Base-by-base conservation (phyloP, 1,139 yeast species). In the Yamadazyma sp. region DNA sequence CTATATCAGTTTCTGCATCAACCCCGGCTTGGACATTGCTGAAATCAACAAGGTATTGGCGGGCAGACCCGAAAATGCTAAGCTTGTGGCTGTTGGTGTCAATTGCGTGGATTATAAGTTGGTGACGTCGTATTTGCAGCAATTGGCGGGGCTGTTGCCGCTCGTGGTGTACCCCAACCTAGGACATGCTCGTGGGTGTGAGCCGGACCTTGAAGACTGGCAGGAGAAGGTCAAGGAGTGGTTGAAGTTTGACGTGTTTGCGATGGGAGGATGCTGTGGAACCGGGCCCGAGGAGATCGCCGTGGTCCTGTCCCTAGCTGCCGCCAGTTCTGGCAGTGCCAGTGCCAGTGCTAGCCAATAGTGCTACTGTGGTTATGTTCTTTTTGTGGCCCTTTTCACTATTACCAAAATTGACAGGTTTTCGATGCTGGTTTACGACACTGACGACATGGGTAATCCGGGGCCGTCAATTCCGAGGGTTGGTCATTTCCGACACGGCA, bases 211-310 rank as follows among this genome's bases (percentile, higher is more conserved):
- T 16, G 45, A 38, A 8, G 53, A 57, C 42, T 70, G 75, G 74
- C 44, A 40, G 12, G 38, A 45, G 6, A 57, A 62, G 11, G 59
- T 62, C 1, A 28, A 41, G 6, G 47, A 57, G 37, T 72, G 82
- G 75, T 37, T 61, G 14, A 14, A 46, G 2, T 44, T 53, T 16
- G 59, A 61, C 6, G 55, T 62, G 28, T 63, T 64, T 14, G 62
- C 73, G 11, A 57, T 79, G 29, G 85, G 85, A 2, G 83, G 83
- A 2, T 79, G 85, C 48, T 79, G 85, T 45, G 63, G 82, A 36
- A 76, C 80, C 1, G 68, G 73, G 1, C 78, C 80, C 1, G 44
- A 46, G 10, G 79, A 76, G 34, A 70, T 76, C 5, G 32, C 15
- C 12, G 23, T 33, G 8, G 27, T 37, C n/a, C n/a, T n/a, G n/a